phyloP scores from a whole-genome alignment of 768 basidiomycete species.

The Trametes cingulata region DNA sequence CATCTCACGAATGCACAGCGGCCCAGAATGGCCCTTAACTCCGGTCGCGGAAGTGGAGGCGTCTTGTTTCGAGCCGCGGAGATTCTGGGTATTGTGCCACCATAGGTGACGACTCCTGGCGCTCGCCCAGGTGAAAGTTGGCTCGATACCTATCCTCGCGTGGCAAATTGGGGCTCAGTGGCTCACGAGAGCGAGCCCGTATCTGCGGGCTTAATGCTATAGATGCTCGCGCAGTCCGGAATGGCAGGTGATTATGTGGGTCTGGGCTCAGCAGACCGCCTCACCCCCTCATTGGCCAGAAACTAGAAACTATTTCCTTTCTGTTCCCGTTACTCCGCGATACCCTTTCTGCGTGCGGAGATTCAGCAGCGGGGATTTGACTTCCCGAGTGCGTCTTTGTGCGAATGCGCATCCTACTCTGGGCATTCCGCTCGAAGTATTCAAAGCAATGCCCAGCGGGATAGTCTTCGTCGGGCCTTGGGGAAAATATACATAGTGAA shows the following conservation, averaged over 20 bases:
- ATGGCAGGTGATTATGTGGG: not conserved
- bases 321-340: constrained; percentile 1
- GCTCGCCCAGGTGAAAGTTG: not conserved
- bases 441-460: too few relatives aligned
- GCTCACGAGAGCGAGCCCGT: too few relatives aligned
- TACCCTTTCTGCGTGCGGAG: not conserved
- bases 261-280: not conserved
- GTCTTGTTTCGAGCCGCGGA: constrained; percentile 11
- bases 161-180: not conserved
- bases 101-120: not conserved
- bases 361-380: not conserved
- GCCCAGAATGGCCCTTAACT: constrained; percentile 6
- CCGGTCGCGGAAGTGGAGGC: not conserved
- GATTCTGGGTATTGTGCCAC: constrained; percentile 8
- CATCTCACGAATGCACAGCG: not conserved
- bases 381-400: too few relatives aligned
- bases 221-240: not conserved
- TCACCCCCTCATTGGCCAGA: not conserved
- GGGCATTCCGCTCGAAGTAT: too few relatives aligned
- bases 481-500: too few relatives aligned
- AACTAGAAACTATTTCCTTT: not conserved
- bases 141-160: not conserved
- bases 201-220: too few relatives aligned
- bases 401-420: not conserved
- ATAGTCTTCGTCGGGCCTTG: too few relatives aligned